phyloP scores from a whole-genome alignment of 768 basidiomycete species.

The Lactifluus subvellereus region DNA sequence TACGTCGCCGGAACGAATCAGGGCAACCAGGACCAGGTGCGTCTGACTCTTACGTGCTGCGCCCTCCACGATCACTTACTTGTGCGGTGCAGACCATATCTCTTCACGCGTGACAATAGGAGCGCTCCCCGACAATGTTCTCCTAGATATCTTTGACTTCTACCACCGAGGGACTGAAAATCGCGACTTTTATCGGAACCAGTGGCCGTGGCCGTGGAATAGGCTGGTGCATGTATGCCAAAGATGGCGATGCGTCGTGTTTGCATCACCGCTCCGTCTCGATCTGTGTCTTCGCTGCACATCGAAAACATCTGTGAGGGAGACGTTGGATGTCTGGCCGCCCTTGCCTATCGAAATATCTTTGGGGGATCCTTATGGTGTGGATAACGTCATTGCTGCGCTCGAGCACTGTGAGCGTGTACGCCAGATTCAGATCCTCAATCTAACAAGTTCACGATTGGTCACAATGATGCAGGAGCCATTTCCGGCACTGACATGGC shows the following conservation, averaged over 20 bases:
- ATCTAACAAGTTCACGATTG: not conserved
- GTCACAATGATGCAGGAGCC: not conserved
- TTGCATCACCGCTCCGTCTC: constrained; percentile 1
- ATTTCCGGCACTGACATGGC: not conserved
- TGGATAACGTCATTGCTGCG: not conserved
- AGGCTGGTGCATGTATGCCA: not conserved
- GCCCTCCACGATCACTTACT: too few relatives aligned
- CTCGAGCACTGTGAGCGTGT: not conserved
- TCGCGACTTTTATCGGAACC: too few relatives aligned
- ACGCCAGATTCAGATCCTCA: not conserved
- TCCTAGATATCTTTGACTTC: too few relatives aligned
- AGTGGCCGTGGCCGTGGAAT: too few relatives aligned
- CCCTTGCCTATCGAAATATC: constrained; percentile 1
- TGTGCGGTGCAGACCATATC: too few relatives aligned
- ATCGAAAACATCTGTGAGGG: not conserved
- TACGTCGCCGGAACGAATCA: too few relatives aligned
- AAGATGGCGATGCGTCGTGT: not conserved
- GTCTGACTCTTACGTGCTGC: too few relatives aligned
- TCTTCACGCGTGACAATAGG: too few relatives aligned
- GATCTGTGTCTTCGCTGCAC: not conserved
- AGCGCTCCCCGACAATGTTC: too few relatives aligned
- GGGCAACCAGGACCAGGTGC: too few relatives aligned
- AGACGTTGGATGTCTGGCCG: constrained; percentile 1
- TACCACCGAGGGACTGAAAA: too few relatives aligned
- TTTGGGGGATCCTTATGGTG: too few relatives aligned